These are phyloP conservation scores for Ophiostoma himal-ulmi DNA, from an alignment of 2,329 filamentous ascomycete genomes.

Conservation along the genomic window DNA sequence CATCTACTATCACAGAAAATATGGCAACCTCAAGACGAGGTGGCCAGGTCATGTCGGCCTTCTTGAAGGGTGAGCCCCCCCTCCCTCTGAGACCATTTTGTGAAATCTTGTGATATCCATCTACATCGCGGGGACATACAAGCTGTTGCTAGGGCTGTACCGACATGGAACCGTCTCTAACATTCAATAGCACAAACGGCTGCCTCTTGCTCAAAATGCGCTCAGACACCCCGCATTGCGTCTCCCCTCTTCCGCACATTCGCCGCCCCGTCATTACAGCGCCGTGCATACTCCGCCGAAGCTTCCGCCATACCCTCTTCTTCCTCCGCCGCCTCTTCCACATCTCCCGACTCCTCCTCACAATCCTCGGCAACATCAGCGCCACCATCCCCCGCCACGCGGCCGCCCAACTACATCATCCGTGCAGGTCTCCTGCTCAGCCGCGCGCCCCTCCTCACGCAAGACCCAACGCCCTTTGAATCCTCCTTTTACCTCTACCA, in stretches of 20 bases:
- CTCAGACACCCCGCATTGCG: constrained; percentile 10
- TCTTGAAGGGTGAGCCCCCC: constrained; percentile 42
- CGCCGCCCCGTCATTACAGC: constrained; percentile 15
- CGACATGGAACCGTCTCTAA: neutral
- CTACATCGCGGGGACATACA: neutral
- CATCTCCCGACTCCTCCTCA: constrained; percentile 5
- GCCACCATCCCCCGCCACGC: constrained; percentile 31
- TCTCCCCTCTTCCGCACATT: constrained; percentile 15
- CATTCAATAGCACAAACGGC: constrained; percentile 18
- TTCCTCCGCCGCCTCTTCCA: neutral
- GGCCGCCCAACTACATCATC: constrained; percentile 41
- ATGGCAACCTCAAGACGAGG: constrained; percentile 57
- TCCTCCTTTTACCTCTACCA: constrained; percentile 95
- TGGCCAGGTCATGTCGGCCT: constrained; percentile 43
- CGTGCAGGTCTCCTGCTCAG: constrained; percentile 73
- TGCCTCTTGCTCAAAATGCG: constrained; percentile 35
- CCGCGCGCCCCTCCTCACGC: constrained; percentile 80
- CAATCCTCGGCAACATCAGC: constrained; percentile 25
- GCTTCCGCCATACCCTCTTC: constrained; percentile 15
- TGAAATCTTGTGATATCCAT: constrained; percentile 15
- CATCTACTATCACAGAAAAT: neutral
- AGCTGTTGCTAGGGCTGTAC: neutral
- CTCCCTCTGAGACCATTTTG: neutral
- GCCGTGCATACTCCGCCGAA: constrained; percentile 17
- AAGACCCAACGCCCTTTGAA: constrained; percentile 79